Evolutionary conservation across 106 monocot genomes (phyloP).

Genomic region (Dioscorea zingiberensis): DNA sequence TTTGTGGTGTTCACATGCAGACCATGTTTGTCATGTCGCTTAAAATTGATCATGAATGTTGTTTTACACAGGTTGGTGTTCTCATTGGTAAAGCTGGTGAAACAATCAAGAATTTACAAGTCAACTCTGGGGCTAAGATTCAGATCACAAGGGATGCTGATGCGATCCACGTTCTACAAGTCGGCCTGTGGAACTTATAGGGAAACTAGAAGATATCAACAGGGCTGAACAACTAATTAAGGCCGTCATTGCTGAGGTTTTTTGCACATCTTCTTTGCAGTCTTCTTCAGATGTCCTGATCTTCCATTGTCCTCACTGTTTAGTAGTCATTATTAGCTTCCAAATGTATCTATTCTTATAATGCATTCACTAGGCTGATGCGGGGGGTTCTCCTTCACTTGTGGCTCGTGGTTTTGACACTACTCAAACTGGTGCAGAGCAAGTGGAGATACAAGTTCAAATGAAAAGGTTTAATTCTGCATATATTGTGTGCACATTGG

Average conservation of each 20-base stretch:
- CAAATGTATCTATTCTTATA: not conserved
- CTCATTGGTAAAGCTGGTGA: conserved; percentile 95
- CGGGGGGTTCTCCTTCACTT: conserved; percentile 86
- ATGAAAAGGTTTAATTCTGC: conserved; percentile 52
- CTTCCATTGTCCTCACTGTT: not conserved
- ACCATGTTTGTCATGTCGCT: not conserved
- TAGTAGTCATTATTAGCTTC: too few species aligned
- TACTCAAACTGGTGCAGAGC: conserved; percentile 59
- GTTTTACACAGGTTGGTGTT: conserved; percentile 71
- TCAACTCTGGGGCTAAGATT: conserved; percentile 83
- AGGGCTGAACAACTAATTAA: conserved; percentile 86
- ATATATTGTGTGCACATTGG: not conserved
- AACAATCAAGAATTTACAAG: conserved; percentile 73
- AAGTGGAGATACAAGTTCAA: conserved; percentile 78
- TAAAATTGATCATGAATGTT: not conserved
- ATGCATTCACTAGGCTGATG: conserved; percentile 54
- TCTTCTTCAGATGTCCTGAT: not conserved
- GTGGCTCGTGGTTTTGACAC: conserved; percentile 68
- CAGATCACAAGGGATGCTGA: conserved; percentile 86
- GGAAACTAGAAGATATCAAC: conserved; percentile 54
- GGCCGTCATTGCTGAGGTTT: conserved; percentile 90
- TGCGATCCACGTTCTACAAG: conserved; percentile 45
- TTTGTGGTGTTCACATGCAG: not conserved
- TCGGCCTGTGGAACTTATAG: conserved; percentile 73
- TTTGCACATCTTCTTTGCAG: not conserved